phyloP scores from a whole-genome alignment of 139 green algal genomes.

The Tetradesmus lagerheimii region DNA sequence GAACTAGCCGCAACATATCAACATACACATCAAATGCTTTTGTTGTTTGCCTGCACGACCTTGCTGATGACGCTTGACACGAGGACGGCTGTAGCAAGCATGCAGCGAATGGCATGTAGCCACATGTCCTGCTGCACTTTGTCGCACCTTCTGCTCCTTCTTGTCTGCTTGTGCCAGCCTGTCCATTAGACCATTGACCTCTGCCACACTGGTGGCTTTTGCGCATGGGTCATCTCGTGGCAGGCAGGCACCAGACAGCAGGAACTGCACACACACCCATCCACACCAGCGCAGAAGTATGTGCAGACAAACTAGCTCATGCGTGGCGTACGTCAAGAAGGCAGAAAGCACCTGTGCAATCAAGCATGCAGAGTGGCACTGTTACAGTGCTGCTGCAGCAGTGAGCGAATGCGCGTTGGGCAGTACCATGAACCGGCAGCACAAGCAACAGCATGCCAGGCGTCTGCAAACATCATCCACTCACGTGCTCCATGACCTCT shows the following conservation, averaged over 20 bases:
- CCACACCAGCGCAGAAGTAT: not conserved
- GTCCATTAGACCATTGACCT: constrained; percentile 75
- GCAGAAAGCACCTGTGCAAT: no score
- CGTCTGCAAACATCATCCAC: not conserved
- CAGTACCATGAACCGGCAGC: not conserved
- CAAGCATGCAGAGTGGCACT: no score
- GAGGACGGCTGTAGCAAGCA: no score
- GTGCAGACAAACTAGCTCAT: not conserved
- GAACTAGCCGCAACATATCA: no score
- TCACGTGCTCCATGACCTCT: constrained; percentile 58
- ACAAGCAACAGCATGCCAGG: not conserved
- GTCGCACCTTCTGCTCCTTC: constrained; percentile 5
- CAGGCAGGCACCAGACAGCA: constrained; percentile 11
- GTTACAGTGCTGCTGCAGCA: not conserved
- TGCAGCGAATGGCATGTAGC: not conserved
- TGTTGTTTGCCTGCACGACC: no score
- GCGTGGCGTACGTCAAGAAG: not conserved
- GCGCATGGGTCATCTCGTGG: not conserved
- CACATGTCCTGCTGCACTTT: not conserved
- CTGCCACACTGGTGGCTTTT: constrained; percentile 58
- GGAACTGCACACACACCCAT: not conserved
- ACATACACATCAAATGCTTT: no score
- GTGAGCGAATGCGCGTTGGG: no score
- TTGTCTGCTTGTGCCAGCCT: constrained; percentile 49
- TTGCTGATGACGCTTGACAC: no score